These are phyloP conservation scores for Psidium guajava DNA, from an alignment of 345 rosid genomes.

Conservation along the genomic window DNA sequence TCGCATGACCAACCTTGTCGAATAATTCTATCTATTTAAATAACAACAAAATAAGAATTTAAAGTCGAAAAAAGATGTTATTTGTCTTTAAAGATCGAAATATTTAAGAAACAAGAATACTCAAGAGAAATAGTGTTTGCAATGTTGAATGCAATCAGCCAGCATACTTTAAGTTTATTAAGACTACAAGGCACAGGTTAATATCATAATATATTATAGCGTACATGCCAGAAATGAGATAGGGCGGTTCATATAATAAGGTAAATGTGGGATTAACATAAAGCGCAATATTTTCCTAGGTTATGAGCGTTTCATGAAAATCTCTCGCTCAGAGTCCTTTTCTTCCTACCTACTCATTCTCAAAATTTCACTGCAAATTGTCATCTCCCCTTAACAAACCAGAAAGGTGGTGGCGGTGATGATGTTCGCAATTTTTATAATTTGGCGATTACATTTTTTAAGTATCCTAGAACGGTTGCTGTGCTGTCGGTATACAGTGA, in stretches of 20 bases:
- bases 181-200: background rate
- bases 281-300: background rate
- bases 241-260: background rate
- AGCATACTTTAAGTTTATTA: background rate
- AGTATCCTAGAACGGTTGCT: background rate
- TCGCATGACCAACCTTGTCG: background rate
- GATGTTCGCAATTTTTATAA: background rate
- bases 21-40: background rate
- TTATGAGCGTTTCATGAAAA: background rate
- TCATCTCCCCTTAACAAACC: background rate
- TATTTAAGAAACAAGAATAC: background rate
- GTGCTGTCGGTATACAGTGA: background rate
- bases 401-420: background rate
- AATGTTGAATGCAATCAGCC: background rate
- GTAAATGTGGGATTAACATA: background rate
- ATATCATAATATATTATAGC: too few relatives aligned
- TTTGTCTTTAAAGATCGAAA: background rate
- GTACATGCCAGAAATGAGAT: background rate
- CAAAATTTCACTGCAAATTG: background rate
- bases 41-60: background rate
- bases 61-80: background rate
- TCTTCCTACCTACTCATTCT: background rate
- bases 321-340: background rate
- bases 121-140: background rate
- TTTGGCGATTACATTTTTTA: background rate